Evolutionary conservation across 2,329 filamentous ascomycete genomes (phyloP).

Genomic region (Chaetoscypha palmicola): DNA sequence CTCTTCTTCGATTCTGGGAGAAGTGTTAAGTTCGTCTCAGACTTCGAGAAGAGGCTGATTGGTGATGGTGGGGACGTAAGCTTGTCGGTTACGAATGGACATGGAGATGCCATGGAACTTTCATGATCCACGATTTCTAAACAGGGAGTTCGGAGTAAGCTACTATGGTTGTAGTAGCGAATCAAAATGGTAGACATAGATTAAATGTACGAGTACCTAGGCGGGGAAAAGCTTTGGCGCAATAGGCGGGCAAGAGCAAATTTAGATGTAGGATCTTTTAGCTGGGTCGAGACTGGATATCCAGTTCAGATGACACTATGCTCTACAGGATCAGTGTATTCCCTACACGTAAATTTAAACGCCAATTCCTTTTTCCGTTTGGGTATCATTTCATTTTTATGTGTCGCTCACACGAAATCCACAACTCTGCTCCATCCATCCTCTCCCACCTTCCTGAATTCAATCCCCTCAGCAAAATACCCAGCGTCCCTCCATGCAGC

Average conservation of each 20-base stretch:
- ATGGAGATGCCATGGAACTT: slow-evolving; percentile 62
- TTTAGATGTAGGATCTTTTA: no score
- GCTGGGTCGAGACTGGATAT: no score
- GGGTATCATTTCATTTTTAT: slow-evolving; percentile 14
- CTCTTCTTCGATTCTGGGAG: slow-evolving; percentile 87
- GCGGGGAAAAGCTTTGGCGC: slow-evolving; percentile 7
- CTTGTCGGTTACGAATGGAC: slow-evolving; percentile 50
- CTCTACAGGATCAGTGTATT: no score
- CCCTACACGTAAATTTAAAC: not conserved
- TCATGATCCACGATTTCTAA: slow-evolving; percentile 19
- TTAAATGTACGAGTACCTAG: slow-evolving; percentile 14
- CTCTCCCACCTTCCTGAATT: slow-evolving; percentile 57
- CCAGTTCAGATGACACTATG: no score
- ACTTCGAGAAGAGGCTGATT: slow-evolving; percentile 90
- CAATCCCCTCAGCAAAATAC: slow-evolving; percentile 87
- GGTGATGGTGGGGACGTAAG: slow-evolving; percentile 77
- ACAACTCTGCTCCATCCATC: slow-evolving; percentile 34
- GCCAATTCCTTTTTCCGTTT: slow-evolving; percentile 4
- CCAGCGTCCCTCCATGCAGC: slow-evolving; percentile 84
- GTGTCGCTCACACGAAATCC: slow-evolving; percentile 29
- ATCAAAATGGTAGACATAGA: slow-evolving; percentile 10
- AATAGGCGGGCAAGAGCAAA: not conserved
- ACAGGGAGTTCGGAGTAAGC: no score
- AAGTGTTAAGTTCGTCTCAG: slow-evolving; percentile 83
- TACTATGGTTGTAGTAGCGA: no score